These are phyloP conservation scores for Mycena galericulata DNA, from an alignment of 768 basidiomycete species.

Conservation along the genomic window DNA sequence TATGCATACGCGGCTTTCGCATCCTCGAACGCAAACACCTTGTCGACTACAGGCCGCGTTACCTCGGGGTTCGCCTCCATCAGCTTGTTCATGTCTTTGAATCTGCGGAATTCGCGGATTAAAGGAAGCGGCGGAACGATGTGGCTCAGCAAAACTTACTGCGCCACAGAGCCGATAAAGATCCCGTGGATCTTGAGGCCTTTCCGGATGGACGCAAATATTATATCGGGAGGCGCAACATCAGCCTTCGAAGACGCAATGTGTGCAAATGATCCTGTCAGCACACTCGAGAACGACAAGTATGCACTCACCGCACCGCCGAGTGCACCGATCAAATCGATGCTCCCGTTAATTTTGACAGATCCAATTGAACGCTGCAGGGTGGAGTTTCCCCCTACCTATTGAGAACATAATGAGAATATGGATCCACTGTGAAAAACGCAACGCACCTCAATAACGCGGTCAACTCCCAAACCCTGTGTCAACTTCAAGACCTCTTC, in stretches of 20 bases:
- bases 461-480: constrained; percentile 36
- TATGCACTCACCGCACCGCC: constrained; percentile 54
- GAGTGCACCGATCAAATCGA: constrained; percentile 62
- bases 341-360: constrained; percentile 53
- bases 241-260: constrained; percentile 31
- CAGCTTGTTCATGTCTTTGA: constrained; percentile 59
- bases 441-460: constrained; percentile 34
- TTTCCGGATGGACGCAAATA: constrained; percentile 50
- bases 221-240: constrained; percentile 44
- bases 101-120: constrained; percentile 39
- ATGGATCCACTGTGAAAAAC: background rate
- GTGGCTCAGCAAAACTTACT: too few relatives aligned
- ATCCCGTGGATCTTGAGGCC: constrained; percentile 62
- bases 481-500: constrained; percentile 54
- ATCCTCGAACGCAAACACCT: constrained; percentile 62
- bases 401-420: too few relatives aligned
- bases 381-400: constrained; percentile 70
- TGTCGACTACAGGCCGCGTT: constrained; percentile 61
- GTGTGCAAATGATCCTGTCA: background rate
- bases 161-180: constrained; percentile 65
- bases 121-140: background rate
- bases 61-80: constrained; percentile 45
- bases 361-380: constrained; percentile 57
- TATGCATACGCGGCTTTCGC: constrained; percentile 58
- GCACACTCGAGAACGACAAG: too few relatives aligned